Evolutionary conservation across 768 basidiomycete genomes (phyloP).

Genomic region (Leccinum variicolor): DNA sequence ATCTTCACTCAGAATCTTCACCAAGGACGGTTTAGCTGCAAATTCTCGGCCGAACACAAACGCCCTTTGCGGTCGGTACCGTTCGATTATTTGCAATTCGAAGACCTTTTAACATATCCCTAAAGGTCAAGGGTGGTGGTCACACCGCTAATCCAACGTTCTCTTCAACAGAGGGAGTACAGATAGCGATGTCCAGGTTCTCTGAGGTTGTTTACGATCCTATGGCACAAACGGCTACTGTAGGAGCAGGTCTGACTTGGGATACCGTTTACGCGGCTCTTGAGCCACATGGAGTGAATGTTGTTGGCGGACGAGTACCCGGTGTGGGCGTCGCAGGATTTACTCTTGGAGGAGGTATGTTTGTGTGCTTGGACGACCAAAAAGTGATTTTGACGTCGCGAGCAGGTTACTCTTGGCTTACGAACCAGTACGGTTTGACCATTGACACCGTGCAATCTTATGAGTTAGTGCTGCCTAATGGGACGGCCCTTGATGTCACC

Average conservation of each 20-base stretch:
- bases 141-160: constrained; percentile 53
- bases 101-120: not conserved
- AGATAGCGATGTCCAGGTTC: constrained; percentile 53
- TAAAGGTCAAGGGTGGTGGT: constrained; percentile 59
- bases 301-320: constrained; percentile 52
- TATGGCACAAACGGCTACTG: constrained; percentile 35
- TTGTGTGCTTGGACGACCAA: not conserved
- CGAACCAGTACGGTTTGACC: constrained; percentile 59
- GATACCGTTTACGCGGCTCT: constrained; percentile 58
- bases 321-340: constrained; percentile 61
- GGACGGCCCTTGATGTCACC: constrained; percentile 37
- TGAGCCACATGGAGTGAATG: constrained; percentile 46
- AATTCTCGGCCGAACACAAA: constrained; percentile 41
- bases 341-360: constrained; percentile 51
- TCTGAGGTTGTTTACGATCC: constrained; percentile 38
- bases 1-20: not conserved
- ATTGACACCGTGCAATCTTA: constrained; percentile 52
- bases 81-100: not conserved
- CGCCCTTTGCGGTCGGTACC: constrained; percentile 23
- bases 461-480: constrained; percentile 50
- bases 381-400: not conserved
- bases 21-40: constrained; percentile 3
- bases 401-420: constrained; percentile 40
- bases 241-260: constrained; percentile 51
- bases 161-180: constrained; percentile 56